Base-by-base conservation (phyloP, 306 rosid genomes). In the Acacia acuminata region DNA sequence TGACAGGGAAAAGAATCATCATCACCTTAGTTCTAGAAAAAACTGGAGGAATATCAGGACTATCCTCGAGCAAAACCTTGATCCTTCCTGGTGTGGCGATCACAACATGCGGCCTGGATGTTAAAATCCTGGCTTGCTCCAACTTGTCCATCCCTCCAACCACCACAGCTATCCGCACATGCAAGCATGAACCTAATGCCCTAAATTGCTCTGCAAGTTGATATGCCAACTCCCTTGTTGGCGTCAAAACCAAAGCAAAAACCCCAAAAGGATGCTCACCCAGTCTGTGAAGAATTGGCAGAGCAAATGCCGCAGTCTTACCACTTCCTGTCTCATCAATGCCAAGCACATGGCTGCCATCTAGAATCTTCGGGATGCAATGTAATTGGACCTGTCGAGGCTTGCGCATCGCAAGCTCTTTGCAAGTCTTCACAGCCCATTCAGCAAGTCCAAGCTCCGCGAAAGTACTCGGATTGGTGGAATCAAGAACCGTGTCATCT, bases 221-320 rank as follows among this genome's bases (percentile, higher is more conserved):
- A 81, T 76, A 93, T 0, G 98, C 98, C 19, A 95, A 86, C 87
- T 95, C 98, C 25, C 98, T 83, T 20, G 97, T 93, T 43, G 99
- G 99, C 50, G 97, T 92, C 67, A 95, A 79, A 42, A 95, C 93
- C 73, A 95, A 67, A 0, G 94, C 97, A 53, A 88, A 95, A 17
- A 93, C 95, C 24, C 97, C 98, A 58, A 44, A 95, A 2, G 96
- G 91, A 40, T 89, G 83, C 79, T 88, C 92, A 1, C 91, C 81
- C 3, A 95, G 88, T n/a, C 91, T 90, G 42, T 95, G 94, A 11
- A 95, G 92, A 25, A 95, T 93, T 8, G 97, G 98, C 34, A 95
- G 84, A 4, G 99, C 99, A 67, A 95, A 95, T 34, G 99, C 99
- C 3, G 99, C 98, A 16, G 98, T 95, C 80, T 95, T 95, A 2